Evolutionary conservation across 1,284 basidiomycete genomes (phyloP), one percentile per base, ranked within the genome.

Genomic region (Meripilus lineatus): DNA sequence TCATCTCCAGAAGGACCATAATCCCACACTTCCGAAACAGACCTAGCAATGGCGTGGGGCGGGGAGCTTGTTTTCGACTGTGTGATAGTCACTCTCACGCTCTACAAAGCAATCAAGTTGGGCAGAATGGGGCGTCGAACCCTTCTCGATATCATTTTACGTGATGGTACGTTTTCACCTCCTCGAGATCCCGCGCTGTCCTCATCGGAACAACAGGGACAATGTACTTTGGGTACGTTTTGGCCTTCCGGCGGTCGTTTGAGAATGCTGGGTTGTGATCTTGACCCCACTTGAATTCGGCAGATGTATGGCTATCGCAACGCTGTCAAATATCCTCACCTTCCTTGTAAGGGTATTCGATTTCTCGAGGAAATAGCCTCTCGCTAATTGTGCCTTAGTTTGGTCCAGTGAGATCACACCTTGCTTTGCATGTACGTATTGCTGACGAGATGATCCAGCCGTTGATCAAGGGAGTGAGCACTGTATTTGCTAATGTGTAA

Each of bases 11-110:
- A 8, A 30, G 10, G 8, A 10, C 28, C 28, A 20, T 22, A 33
- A 21, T 18, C 20, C 22, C 21, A 28, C 18, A 10, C 30, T 8
- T 26, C 18, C 7, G 15, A 18, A 15, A 10, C 23, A 52, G 50
- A 48, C 24, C 32, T 56, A 3, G 47, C 40, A 4, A 43, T 47
- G 11, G 44, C 51, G 24, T 58, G 45, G 44, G 17, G 38, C 23
- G 46, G 37, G 8, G 15, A 50, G 39, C 44, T 54, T n/a, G 42
- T 47, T 4, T 53, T 54, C 24, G 54, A 54, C 32, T 37, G 44
- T 14, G 24, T 51, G 15, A 49, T 58, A 17, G 50, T 59, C 17
- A 38, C 34, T 13, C 42, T 57, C 23, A 58, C 57, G 1, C 36
- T 58, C 14, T 41, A 38, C 18, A 49, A 48, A 45, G 38, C 47